Evolutionary conservation across 176 grass and related monocot species (phyloP).

Genomic region (Avena eriantha): DNA sequence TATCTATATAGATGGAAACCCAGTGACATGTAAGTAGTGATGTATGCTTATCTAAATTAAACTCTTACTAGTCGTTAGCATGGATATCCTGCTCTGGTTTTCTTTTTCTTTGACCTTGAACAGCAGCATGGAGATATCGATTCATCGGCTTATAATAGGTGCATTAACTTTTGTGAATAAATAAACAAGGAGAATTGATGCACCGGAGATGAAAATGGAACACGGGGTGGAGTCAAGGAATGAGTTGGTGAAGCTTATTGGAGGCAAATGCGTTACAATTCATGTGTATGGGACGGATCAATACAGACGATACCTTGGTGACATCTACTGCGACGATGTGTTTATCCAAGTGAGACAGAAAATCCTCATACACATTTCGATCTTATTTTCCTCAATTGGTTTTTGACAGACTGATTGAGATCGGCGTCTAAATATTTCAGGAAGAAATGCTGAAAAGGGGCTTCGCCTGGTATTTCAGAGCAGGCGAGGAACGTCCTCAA

Average conservation of each 20-base stretch:
- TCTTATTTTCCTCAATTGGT: neutral
- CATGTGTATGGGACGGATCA: neutral
- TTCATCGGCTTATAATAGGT: neutral
- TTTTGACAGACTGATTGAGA: neutral
- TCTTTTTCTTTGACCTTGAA: too few species aligned
- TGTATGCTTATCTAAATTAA: neutral
- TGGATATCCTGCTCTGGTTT: too few species aligned
- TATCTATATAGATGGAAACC: neutral
- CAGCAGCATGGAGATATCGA: too few species aligned
- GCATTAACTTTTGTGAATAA: neutral
- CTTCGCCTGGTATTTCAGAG: neutral
- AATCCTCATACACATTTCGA: neutral
- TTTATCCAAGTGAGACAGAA: conserved; percentile 34
- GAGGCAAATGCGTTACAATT: neutral
- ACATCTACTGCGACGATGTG: neutral
- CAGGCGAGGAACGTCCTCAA: neutral
- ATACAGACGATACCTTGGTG: neutral
- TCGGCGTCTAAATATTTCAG: neutral
- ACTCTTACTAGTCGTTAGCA: too few species aligned
- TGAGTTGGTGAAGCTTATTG: conserved; percentile 19
- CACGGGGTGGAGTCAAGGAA: neutral
- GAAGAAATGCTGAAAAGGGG: conserved; percentile 6
- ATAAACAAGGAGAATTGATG: conserved; percentile 22
- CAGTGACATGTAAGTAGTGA: neutral
- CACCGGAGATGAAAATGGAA: conserved; percentile 1